Evolutionary conservation across 371 early-diverging fungal species (phyloP), one percentile per base, ranked within the genome.

Genomic region (Capniomyces stellatus): DNA sequence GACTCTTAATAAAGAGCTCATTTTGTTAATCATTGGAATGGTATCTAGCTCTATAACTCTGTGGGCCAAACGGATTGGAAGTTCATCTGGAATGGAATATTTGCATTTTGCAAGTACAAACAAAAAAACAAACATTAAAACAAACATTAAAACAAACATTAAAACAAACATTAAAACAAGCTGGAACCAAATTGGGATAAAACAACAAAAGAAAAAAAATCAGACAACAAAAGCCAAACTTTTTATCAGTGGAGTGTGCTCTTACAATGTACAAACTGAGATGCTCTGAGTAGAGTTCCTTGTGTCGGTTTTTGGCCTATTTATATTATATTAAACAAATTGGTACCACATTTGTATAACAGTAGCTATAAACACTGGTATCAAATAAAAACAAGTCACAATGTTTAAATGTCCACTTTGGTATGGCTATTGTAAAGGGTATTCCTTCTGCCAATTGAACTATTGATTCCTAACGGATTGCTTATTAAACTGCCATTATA

Each of bases 31-130:
- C 57, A 75, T 75, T 0, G 97, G 97, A 24, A 93, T 73, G 54
- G 82, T 79, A 49, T 92, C 94, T 35, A 96, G 75, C 64, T 96
- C 97, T 43, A 91, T 89, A 18, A 93, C 93, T 39, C 97, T 78
- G 59, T 90, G 91, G 0, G 97, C 93, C n/a, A 96, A 70, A 13
- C 96, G 83, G 54, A 96, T 86, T 18, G 94, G 93, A 43, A 96
- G 70, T 66, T 96, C 97, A 73, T 90, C 84, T 52, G 40, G 15
- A n/a, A n/a, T n/a, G n/a, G n/a, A n/a, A n/a, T n/a, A n/a, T n/a
- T n/a, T n/a, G n/a, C n/a, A n/a, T n/a, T n/a, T n/a, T n/a, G n/a
- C 4, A 46, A 46, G 13, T 4, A 3, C 72, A 35, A 31, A 46
- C 13, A 6, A 4, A 52, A 29, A 39, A 24, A 15, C n/a, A 18